phyloP scores from a whole-genome alignment of 2,329 filamentous ascomycete genomes.

The Capronia coronata region DNA sequence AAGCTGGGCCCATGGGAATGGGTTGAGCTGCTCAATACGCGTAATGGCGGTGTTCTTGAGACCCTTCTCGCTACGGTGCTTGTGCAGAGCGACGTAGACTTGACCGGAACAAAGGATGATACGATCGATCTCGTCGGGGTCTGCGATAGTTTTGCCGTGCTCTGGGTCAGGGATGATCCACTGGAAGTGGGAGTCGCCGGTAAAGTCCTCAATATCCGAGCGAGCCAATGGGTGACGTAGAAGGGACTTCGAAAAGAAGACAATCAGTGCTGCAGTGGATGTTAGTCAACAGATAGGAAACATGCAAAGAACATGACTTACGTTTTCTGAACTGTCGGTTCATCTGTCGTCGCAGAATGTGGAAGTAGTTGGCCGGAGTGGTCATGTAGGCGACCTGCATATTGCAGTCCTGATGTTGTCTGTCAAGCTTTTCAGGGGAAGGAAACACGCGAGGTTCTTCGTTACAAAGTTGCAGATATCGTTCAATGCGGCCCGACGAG shows the following conservation, averaged over 20 bases:
- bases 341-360: conserved; percentile 93
- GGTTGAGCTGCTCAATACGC: conserved; percentile 93
- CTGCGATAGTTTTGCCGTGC: conserved; percentile 68
- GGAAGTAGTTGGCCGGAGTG: conserved; percentile 92
- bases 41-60: conserved; percentile 90
- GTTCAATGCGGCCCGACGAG: conserved; percentile 93
- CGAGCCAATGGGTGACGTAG: conserved; percentile 90
- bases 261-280: conserved; percentile 62
- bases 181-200: conserved; percentile 83
- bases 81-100: conserved; percentile 82
- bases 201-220: conserved; percentile 85
- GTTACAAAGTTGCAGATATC: conserved; percentile 94
- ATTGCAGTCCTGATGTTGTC: conserved; percentile 99
- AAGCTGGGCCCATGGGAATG: conserved; percentile 96
- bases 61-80: conserved; percentile 80
- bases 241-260: conserved; percentile 98
- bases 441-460: conserved; percentile 95
- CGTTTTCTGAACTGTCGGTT: conserved; percentile 99
- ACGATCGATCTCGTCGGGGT: conserved; percentile 81
- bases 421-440: conserved; percentile 76
- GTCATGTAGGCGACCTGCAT: conserved; percentile 98
- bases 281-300: conserved; percentile 16
- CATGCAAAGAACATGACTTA: conserved; percentile 49
- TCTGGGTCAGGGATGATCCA: conserved; percentile 92
- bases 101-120: conserved; percentile 93